phyloP scores from a whole-genome alignment of 2,329 filamentous ascomycete species.

The Fusarium sp. region DNA sequence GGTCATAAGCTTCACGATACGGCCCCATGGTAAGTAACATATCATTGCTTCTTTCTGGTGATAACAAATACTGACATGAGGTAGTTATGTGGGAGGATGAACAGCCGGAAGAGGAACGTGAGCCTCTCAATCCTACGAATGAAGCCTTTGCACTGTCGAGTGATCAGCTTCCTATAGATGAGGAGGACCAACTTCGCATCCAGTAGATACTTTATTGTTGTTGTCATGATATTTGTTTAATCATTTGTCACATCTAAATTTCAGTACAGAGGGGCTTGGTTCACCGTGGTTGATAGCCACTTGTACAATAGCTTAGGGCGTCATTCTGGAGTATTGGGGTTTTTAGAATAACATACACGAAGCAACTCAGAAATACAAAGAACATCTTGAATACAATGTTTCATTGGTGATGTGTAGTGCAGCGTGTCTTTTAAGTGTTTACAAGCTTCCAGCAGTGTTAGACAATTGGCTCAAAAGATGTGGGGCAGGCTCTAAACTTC shows the following conservation, averaged over 20 bases:
- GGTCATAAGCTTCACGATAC: conserved; percentile 75
- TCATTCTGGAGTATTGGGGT: conserved; percentile 1
- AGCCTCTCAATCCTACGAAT: conserved; percentile 35
- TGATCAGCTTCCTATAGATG: conserved; percentile 38
- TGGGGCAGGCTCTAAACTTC: conserved; percentile 22
- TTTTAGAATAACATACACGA: conserved; percentile 17
- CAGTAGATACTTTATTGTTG: conserved; percentile 14
- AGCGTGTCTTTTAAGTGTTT: neutral
- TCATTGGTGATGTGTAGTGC: neutral
- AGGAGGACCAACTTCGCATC: conserved; percentile 48
- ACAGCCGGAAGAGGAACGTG: conserved; percentile 37
- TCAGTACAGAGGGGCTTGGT: neutral
- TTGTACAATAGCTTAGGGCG: conserved; percentile 5
- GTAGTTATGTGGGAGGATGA: conserved; percentile 51
- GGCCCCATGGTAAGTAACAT: conserved; percentile 75
- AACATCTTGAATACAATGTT: neutral
- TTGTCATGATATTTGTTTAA: neutral
- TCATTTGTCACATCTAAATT: neutral
- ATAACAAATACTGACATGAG: conserved; percentile 25
- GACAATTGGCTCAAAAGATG: conserved; percentile 36
- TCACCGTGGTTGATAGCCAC: neutral
- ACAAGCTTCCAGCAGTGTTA: conserved; percentile 19
- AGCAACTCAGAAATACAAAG: conserved; percentile 6
- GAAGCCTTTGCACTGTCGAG: conserved; percentile 16
- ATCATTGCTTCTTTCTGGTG: neutral